These are phyloP conservation scores for Polychaeton citri DNA, from an alignment of 2,329 filamentous ascomycete species.

Conservation along the genomic window DNA sequence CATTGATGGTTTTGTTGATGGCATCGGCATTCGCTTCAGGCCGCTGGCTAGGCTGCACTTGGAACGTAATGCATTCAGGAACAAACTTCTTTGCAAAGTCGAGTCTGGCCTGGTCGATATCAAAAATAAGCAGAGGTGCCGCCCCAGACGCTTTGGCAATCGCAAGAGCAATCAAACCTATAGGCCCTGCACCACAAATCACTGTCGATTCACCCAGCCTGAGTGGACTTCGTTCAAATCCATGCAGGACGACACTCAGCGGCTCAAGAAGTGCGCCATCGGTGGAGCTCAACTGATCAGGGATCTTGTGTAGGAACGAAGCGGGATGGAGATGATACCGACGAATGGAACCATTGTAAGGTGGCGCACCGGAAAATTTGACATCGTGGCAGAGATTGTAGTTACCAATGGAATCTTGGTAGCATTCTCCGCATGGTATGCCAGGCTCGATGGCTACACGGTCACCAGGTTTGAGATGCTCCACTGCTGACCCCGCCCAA, in stretches of 20 bases:
- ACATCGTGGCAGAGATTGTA: conserved; percentile 87
- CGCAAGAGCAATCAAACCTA: conserved; percentile 46
- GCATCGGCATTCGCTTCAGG: conserved; percentile 13
- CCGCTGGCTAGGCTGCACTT: conserved; percentile 10
- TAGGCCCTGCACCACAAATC: conserved; percentile 51
- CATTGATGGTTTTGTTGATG: conserved; percentile 11
- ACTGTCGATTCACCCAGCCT: conserved; percentile 27
- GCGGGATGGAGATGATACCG: conserved; percentile 71
- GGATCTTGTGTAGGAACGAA: conserved; percentile 85
- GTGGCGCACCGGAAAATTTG: conserved; percentile 80
- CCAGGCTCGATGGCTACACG: conserved; percentile 55
- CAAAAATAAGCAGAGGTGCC: conserved; percentile 65
- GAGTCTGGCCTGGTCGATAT: conserved; percentile 67
- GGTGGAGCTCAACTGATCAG: conserved; percentile 58
- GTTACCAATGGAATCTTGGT: conserved; percentile 59
- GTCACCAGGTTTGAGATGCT: conserved; percentile 46
- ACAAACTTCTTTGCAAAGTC: conserved; percentile 63
- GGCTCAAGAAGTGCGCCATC: conserved; percentile 80
- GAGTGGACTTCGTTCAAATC: conserved; percentile 24
- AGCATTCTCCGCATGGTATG: conserved; percentile 47
- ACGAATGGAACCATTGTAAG: conserved; percentile 73
- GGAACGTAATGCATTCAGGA: conserved; percentile 14
- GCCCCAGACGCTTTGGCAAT: conserved; percentile 53
- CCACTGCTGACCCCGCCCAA: conserved; percentile 45
- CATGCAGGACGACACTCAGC: conserved; percentile 34